Base-by-base conservation (phyloP, 257 asterid genomes). In the Verbena officinalis region DNA sequence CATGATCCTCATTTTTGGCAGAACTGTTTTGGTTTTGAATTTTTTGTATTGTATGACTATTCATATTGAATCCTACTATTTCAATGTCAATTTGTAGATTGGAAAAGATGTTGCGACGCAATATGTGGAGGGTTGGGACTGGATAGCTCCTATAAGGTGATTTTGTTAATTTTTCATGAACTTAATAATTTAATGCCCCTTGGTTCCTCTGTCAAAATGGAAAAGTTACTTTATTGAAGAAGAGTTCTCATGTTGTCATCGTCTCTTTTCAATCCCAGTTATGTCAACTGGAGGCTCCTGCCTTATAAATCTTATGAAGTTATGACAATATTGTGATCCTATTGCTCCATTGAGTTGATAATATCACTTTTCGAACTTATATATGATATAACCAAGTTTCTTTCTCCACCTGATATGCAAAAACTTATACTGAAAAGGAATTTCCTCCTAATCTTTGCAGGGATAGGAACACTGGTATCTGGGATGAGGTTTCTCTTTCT, bases 61-160 rank as follows among this genome's bases (percentile, higher is more conserved):
- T 65, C 50, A 16, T 33, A 44, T 52, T 71, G 77, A 45, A 73
- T 46, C 19, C 55, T 5, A 49, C 72, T 64, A 50, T 73, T 46
- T 69, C 30, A 20, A 36, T 74, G 75, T 63, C 4, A 42, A 30
- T 27, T 58, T 59, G 62, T 70, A 93, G 99, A 93, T 93, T 73
- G 99, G 93, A 75, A 90, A 93, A 78, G 97, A 90, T 78, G 96
- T 93, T 49, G 96, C 97, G 52, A 76, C 97, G 56, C 97, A 93
- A 49, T 93, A 93, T 70, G 99, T 93, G 8, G 92, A 93, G 74
- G 99, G 96, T 22, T 93, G 99, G 99, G 97, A 93, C 78, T 90
- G 99, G 99, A 88, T 93, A 73, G 80, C 95, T 75, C 99, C 99
- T 33, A 88, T 90, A 72, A 84, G 99, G 99, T 90, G 75, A 69